These are phyloP conservation scores for Meyerozyma sp. DNA, from an alignment of 1,139 yeast genomes.

Conservation along the genomic window DNA sequence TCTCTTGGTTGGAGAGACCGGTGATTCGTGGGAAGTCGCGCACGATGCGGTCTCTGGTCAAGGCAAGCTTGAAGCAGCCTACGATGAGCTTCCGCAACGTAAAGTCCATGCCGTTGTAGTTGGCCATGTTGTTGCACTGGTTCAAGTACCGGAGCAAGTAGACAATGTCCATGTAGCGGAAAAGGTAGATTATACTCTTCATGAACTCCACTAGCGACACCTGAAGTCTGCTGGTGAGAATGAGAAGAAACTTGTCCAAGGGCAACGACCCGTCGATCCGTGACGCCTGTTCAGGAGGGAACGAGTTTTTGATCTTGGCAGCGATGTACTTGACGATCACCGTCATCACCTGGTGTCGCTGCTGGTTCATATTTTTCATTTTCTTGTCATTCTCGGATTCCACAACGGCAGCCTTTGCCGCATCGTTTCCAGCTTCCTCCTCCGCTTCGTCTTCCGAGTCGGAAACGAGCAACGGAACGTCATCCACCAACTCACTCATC, in stretches of 20 bases:
- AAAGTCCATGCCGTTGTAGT: constrained; percentile 42
- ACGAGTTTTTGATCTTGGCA: constrained; percentile 40
- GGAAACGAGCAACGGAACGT: constrained; percentile 2
- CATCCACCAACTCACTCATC: constrained; percentile 1
- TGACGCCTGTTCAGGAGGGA: constrained; percentile 34
- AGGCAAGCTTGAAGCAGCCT: constrained; percentile 41
- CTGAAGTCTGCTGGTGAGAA: constrained; percentile 34
- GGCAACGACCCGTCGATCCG: constrained; percentile 30
- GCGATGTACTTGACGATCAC: constrained; percentile 42
- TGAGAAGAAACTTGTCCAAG: constrained; percentile 36
- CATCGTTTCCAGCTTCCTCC: neutral
- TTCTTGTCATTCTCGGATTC: constrained; percentile 5
- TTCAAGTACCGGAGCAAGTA: constrained; percentile 43
- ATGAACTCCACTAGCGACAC: constrained; percentile 34
- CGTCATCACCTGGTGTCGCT: constrained; percentile 35
- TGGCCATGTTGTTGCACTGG: constrained; percentile 42
- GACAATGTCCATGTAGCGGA: constrained; percentile 46
- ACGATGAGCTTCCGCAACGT: constrained; percentile 39
- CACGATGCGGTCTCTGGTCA: constrained; percentile 23
- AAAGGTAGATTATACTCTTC: constrained; percentile 40
- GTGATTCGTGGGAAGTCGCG: constrained; percentile 32
- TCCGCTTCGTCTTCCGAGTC: constrained; percentile 2
- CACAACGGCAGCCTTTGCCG: neutral
- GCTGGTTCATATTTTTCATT: constrained; percentile 5
- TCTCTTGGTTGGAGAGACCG: constrained; percentile 34